A percentile compares a stretch with the other conserved stretches of the same genome.
These are phyloP conservation scores for Colletotrichum cordylinicola DNA, from an alignment of 2,329 filamentous ascomycete species.

Conservation along the genomic window DNA sequence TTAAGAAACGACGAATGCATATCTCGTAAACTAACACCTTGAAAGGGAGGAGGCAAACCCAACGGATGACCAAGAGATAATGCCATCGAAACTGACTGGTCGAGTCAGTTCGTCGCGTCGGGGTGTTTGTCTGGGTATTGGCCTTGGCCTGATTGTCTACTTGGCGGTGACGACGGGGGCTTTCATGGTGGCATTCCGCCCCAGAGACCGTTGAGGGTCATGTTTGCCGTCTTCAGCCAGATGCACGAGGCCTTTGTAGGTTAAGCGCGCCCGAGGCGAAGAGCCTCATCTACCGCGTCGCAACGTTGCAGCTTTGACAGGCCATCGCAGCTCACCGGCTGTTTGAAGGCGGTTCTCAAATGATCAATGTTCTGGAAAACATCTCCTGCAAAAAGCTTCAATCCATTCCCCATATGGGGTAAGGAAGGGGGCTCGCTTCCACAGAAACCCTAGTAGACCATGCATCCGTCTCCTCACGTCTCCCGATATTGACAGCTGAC, in stretches of 20 bases:
- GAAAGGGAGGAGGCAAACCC: neutral
- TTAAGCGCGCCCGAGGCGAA: neutral
- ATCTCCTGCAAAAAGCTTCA: neutral
- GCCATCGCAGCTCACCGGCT: neutral
- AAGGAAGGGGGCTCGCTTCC: neutral
- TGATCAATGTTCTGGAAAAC: neutral
- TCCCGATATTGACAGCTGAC: slow-evolving; percentile 1
- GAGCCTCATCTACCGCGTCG: neutral
- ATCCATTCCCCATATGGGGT: neutral
- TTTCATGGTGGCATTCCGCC: neutral
- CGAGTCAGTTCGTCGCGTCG: neutral
- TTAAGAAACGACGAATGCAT: neutral
- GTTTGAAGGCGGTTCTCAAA: neutral
- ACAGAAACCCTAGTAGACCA: neutral
- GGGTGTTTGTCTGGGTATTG: slow-evolving; percentile 13
- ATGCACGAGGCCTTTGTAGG: neutral
- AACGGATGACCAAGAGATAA: neutral
- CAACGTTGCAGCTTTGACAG: neutral
- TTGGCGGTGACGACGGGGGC: slow-evolving; percentile 15
- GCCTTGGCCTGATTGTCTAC: slow-evolving; percentile 7
- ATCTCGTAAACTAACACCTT: neutral
- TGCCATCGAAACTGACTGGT: slow-evolving; percentile 4
- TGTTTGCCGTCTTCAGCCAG: neutral
- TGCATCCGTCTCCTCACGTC: neutral
- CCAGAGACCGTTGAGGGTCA: neutral